Evolutionary conservation across 2,329 filamentous ascomycete species (phyloP).

Genomic region (Zasmidium citrigriseum): DNA sequence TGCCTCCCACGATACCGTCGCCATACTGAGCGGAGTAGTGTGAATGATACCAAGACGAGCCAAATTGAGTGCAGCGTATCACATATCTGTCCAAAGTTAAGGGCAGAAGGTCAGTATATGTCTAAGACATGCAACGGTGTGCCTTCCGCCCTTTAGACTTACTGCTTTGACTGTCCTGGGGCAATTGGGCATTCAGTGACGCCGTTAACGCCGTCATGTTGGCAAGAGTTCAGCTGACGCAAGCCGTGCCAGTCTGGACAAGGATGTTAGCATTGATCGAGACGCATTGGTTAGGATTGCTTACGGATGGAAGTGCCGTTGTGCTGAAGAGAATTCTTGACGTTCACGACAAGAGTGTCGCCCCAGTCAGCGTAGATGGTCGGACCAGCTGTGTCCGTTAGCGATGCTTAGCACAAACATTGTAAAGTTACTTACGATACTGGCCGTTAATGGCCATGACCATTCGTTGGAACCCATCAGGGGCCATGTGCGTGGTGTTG

Average conservation of each 20-base stretch:
- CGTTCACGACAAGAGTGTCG: conserved; percentile 44
- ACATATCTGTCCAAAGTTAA: no score
- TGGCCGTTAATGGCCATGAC: conserved; percentile 61
- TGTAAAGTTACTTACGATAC: conserved; percentile 43
- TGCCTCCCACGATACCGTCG: conserved; percentile 43
- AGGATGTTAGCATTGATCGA: no score
- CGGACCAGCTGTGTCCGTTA: conserved; percentile 53
- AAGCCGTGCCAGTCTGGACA: conserved; percentile 67
- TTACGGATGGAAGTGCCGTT: conserved; percentile 64
- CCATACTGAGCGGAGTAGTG: conserved; percentile 47
- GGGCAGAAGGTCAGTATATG: no score
- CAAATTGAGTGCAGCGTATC: conserved; percentile 54
- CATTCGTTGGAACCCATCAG: conserved; percentile 37
- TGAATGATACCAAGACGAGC: conserved; percentile 50
- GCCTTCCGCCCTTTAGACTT: no score
- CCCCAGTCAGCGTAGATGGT: conserved; percentile 54
- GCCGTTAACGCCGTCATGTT: conserved; percentile 52
- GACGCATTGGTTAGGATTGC: no score
- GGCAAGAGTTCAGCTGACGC: conserved; percentile 57
- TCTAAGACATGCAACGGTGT: no score
- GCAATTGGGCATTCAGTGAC: conserved; percentile 54
- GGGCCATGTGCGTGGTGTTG: conserved; percentile 38
- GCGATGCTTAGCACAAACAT: neutral
- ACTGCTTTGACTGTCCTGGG: conserved; percentile 52
- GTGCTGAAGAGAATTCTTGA: conserved; percentile 53